phyloP scores from a whole-genome alignment of 2,329 filamentous ascomycete species.

The Clonostachys solani region DNA sequence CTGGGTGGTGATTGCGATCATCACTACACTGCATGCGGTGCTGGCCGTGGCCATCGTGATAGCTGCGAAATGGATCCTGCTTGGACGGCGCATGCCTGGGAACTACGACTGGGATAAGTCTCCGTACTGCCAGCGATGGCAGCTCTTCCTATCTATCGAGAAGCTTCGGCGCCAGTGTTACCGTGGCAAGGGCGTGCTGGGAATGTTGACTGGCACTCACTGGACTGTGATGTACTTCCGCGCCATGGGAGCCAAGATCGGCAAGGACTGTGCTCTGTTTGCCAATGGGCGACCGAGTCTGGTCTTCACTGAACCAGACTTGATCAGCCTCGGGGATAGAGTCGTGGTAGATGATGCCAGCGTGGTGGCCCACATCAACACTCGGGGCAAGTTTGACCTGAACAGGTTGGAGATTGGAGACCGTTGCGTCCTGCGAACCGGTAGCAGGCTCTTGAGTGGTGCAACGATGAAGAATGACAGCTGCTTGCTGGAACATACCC shows the following conservation, averaged over 20 bases:
- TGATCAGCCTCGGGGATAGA: slow-evolving; percentile 46
- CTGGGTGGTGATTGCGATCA: slow-evolving; percentile 28
- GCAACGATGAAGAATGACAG: slow-evolving; percentile 47
- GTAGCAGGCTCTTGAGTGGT: slow-evolving; percentile 46
- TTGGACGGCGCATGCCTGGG: slow-evolving; percentile 44
- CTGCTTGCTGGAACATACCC: slow-evolving; percentile 51
- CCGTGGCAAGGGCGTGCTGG: slow-evolving; percentile 42
- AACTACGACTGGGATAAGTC: slow-evolving; percentile 55
- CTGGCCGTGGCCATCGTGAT: slow-evolving; percentile 38
- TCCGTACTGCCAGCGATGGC: slow-evolving; percentile 54
- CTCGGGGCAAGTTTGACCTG: slow-evolving; percentile 49
- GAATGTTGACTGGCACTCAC: slow-evolving; percentile 47
- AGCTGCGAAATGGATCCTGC: slow-evolving; percentile 43
- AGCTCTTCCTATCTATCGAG: slow-evolving; percentile 48
- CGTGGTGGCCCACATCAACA: slow-evolving; percentile 53
- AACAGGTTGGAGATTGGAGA: slow-evolving; percentile 45
- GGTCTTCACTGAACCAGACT: slow-evolving; percentile 53
- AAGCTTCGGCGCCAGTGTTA: slow-evolving; percentile 44
- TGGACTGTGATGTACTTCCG: slow-evolving; percentile 50
- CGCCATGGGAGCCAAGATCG: slow-evolving; percentile 46
- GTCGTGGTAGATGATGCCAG: slow-evolving; percentile 52
- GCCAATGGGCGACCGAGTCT: slow-evolving; percentile 46
- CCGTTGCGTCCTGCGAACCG: slow-evolving; percentile 45
- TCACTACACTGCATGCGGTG: slow-evolving; percentile 36
- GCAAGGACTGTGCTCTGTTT: slow-evolving; percentile 50